Evolutionary conservation across 148 eudicot genomes (phyloP).

Genomic region (Hydrangea macrophylla): DNA sequence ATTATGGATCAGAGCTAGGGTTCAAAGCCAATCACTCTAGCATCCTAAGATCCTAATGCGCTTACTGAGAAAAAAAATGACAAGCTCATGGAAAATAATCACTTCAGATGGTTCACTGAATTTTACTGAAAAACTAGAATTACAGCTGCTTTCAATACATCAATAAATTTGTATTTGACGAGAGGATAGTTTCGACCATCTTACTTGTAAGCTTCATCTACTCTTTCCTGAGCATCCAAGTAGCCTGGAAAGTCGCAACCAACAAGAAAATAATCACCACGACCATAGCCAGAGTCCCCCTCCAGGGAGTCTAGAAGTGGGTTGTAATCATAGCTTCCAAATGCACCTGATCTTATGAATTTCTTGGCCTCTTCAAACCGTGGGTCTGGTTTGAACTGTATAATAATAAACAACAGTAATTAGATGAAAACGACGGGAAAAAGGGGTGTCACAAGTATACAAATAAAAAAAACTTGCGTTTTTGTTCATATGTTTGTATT

Average conservation of each 20-base stretch:
- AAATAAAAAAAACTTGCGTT: too few relatives aligned
- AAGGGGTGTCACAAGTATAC: not conserved
- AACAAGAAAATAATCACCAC: slow-evolving; percentile 94
- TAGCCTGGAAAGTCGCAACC: slow-evolving; percentile 93
- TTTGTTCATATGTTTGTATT: too few relatives aligned
- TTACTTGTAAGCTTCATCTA: slow-evolving; percentile 98
- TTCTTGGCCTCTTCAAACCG: slow-evolving; percentile 93
- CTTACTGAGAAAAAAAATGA: too few relatives aligned
- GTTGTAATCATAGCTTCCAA: slow-evolving; percentile 93
- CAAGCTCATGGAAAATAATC: not conserved
- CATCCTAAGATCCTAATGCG: too few relatives aligned
- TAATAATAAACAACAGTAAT: slow-evolving; percentile 13
- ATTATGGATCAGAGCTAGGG: too few relatives aligned
- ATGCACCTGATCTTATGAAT: slow-evolving; percentile 84
- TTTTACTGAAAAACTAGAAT: not conserved
- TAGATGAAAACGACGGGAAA: not conserved
- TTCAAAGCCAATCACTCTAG: too few relatives aligned
- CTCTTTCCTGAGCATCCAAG: slow-evolving; percentile 87
- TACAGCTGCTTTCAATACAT: not conserved
- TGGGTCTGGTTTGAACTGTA: slow-evolving; percentile 94
- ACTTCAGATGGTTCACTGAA: not conserved
- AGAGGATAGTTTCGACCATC: slow-evolving; percentile 11
- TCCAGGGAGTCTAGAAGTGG: slow-evolving; percentile 95
- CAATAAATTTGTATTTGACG: not conserved
- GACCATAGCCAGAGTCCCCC: slow-evolving; percentile 86